These are phyloP conservation scores for Ascochyta koolunga DNA, from an alignment of 2,329 filamentous ascomycete species.

Conservation along the genomic window DNA sequence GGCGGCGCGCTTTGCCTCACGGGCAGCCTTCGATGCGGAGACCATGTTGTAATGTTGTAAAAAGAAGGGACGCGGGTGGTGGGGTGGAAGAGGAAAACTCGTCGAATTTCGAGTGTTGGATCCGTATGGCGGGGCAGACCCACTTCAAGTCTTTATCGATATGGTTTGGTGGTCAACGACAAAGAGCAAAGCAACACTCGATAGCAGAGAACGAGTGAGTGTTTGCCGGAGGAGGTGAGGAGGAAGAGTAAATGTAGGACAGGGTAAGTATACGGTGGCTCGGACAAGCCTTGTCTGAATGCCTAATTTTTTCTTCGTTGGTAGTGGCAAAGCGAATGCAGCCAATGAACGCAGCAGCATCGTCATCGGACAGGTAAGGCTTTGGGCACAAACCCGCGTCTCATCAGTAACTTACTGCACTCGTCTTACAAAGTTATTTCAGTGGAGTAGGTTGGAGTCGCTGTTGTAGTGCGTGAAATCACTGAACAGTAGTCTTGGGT, in stretches of 20 bases:
- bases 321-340: conserved; percentile 26
- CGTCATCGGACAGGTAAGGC: conserved; percentile 29
- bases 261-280: conserved; percentile 8
- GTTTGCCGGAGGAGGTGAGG: conserved; percentile 11
- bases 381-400: conserved; percentile 12
- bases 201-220: conserved; percentile 15
- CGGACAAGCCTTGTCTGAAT: conserved; percentile 20
- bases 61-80: conserved; percentile 21
- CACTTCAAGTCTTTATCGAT: conserved; percentile 27
- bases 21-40: conserved; percentile 71
- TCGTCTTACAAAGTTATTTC: too few relatives aligned
- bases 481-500: too few relatives aligned
- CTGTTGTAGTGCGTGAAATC: too few relatives aligned
- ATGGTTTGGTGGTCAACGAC: conserved; percentile 12
- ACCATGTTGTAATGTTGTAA: conserved; percentile 58
- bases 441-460: too few relatives aligned
- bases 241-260: conserved; percentile 8
- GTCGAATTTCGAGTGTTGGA: conserved; percentile 16
- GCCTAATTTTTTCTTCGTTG: conserved; percentile 33
- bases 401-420: too few relatives aligned
- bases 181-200: conserved; percentile 22
- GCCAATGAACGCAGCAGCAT: conserved; percentile 25
- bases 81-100: conserved; percentile 28
- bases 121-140: conserved; percentile 13
- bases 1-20: conserved; percentile 68